These are phyloP conservation scores for Leccinum olivaceopallidum DNA, from an alignment of 768 basidiomycete genomes.

Conservation along the genomic window DNA sequence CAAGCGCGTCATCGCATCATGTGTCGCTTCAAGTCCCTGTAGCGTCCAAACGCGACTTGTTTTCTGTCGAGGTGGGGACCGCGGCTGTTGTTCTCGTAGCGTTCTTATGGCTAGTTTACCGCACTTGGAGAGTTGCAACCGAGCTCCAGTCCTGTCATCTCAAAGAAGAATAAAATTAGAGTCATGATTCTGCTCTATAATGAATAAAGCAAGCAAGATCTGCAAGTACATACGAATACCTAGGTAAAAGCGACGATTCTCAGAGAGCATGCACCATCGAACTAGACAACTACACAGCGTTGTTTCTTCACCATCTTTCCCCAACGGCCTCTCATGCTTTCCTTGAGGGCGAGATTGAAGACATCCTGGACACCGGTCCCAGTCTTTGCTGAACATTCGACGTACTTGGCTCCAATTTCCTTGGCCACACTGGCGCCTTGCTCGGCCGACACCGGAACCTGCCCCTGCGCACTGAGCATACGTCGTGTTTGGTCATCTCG, in stretches of 20 bases:
- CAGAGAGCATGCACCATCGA: constrained; percentile 7
- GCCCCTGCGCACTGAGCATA: constrained; percentile 89
- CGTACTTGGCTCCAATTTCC: constrained; percentile 91
- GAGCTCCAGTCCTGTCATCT: constrained; percentile 19
- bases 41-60: constrained; percentile 33
- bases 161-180: constrained; percentile 26
- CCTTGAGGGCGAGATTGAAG: constrained; percentile 83
- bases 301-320: constrained; percentile 67
- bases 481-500: constrained; percentile 82
- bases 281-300: constrained; percentile 64
- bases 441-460: constrained; percentile 74
- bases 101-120: constrained; percentile 36
- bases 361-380: constrained; percentile 90
- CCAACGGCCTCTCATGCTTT: constrained; percentile 84
- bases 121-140: constrained; percentile 27
- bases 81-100: constrained; percentile 29
- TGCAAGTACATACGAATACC: constrained; percentile 32
- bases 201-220: constrained; percentile 24
- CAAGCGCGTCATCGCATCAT: constrained; percentile 7
- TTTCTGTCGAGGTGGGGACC: constrained; percentile 39
- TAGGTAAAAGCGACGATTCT: constrained; percentile 13
- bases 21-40: constrained; percentile 32
- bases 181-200: constrained; percentile 6
- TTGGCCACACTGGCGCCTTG: constrained; percentile 85
- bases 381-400: constrained; percentile 94